Base-by-base conservation (phyloP, 805 yeast species). In the Barnettozyma siamensis region DNA sequence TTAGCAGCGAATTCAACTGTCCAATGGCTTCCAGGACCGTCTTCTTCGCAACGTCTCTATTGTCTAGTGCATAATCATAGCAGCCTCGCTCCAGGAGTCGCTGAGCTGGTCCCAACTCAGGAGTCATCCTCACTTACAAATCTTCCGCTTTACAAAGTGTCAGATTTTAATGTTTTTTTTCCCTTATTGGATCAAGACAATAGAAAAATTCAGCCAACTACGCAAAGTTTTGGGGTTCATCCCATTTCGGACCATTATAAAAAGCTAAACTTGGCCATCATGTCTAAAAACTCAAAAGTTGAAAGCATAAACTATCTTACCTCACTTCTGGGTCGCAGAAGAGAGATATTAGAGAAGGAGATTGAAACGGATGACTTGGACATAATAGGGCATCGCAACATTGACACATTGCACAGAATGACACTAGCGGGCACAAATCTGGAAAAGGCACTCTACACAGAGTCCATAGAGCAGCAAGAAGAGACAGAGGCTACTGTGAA, bases 381-480 rank as follows among this genome's bases (percentile, higher is more conserved):
- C 24, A 21, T 21, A 21, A 21, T 21, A n/a, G 10, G 20, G 13
- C 35, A 12, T 23, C 39, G 8, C 35, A 27, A 29, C 31, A 12
- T 26, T 11, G 29, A 26, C 29, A 13, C 13, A 26, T 13, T 26
- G 13, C n/a, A 26, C 29, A 26, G 12, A 11, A 52, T 51, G 56
- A 41, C 38, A 3, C 32, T 20, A 3, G 36, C 41, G 3, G 30
- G 28, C 4, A 43, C 57, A 5, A 32, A 57, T 4, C 31, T 58
- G 4, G 58, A 54, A 33, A 57, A 59, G 20, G 46, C 50, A 16
- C 56, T 67, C 33, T 49, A 51, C 15, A 65, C 73, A n/a, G 63
- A 54, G 8, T 66, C 75, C 3, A 50, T 60, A 3, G 49, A 48
- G n/a, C 39, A 42, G 2, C 75, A 69, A 49, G 31, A 52, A n/a